Conservation (phyloP, 2,329 filamentous ascomycete genomes). For the Fusarium nisikadoi region DNA sequence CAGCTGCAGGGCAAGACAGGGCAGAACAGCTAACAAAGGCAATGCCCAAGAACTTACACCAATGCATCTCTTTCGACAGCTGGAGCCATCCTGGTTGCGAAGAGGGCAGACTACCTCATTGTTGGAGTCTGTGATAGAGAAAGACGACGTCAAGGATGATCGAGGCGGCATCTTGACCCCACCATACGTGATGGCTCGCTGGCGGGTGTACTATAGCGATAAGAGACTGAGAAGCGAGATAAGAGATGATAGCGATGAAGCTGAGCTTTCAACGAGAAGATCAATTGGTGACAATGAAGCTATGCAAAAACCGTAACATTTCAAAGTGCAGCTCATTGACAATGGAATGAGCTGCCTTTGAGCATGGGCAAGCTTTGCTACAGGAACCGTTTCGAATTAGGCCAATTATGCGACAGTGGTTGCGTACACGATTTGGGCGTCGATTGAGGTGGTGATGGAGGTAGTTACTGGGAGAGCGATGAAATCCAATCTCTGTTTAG, state of each 20-base stretch:
- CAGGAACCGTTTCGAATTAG: constrained; percentile 42
- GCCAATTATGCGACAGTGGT: constrained; percentile 34
- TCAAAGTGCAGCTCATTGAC: constrained; percentile 41
- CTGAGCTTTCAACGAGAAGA: constrained; percentile 27
- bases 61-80: constrained; percentile 96
- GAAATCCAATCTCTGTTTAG: constrained; percentile 3
- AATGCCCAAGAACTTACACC: constrained; percentile 77
- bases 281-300: constrained; percentile 48
- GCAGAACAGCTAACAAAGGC: constrained; percentile 15
- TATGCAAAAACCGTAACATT: constrained; percentile 39
- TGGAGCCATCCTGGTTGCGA: constrained; percentile 94
- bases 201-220: constrained; percentile 39
- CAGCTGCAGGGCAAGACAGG: constrained; percentile 19
- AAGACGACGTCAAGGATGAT: constrained; percentile 86
- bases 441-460: constrained; percentile 25
- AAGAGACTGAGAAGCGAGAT: constrained; percentile 29
- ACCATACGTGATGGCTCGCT: constrained; percentile 59
- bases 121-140: constrained; percentile 90
- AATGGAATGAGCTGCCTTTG: constrained; percentile 35
- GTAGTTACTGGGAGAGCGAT: constrained; percentile 6
- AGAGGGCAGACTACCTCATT: constrained; percentile 98
- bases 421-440: constrained; percentile 39
- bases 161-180: constrained; percentile 86
- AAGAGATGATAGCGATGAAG: constrained; percentile 29
- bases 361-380: constrained; percentile 42